Evolutionary conservation across 495 filamentous ascomycete species (phyloP).

Genomic region (Aspergillus cristatus): DNA sequence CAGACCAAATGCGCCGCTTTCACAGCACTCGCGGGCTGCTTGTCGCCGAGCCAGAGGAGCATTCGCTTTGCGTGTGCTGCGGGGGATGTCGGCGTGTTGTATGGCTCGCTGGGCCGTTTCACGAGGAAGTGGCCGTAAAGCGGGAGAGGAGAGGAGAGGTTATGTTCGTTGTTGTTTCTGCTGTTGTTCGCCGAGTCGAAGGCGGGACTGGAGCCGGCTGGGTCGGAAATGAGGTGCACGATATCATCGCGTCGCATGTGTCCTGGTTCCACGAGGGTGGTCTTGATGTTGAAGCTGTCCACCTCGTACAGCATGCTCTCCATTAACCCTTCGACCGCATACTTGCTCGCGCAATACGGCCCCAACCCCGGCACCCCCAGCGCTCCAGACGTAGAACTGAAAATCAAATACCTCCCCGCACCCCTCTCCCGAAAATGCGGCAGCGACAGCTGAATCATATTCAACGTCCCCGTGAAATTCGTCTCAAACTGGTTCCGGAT

Average conservation of each 20-base stretch:
- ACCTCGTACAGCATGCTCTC: conserved; percentile 95
- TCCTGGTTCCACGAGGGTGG: conserved; percentile 85
- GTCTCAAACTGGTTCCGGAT: conserved; percentile 95
- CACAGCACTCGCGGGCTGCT: conserved; percentile 84
- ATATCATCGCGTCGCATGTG: conserved; percentile 71
- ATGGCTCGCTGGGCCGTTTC: conserved; percentile 74
- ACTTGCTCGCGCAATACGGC: conserved; percentile 93
- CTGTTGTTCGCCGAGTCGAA: conserved; percentile 4
- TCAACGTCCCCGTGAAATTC: conserved; percentile 88
- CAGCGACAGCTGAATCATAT: conserved; percentile 84
- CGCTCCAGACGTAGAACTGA: conserved; percentile 81
- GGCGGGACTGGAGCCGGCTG: no score
- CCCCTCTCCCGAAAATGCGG: conserved; percentile 75
- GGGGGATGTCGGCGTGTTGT: conserved; percentile 64
- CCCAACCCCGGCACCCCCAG: conserved; percentile 86
- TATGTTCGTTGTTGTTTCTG: conserved; percentile 16
- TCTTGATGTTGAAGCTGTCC: conserved; percentile 83
- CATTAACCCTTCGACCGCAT: conserved; percentile 88
- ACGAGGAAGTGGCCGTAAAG: conserved; percentile 89
- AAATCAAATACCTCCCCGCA: conserved; percentile 80
- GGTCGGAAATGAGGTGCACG: conserved; percentile 24
- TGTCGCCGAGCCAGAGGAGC: conserved; percentile 90
- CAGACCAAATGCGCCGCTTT: conserved; percentile 94
- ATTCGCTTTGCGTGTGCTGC: conserved; percentile 85
- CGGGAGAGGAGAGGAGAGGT: conserved; percentile 47